Percentiles rank a stretch among this genome's conserved stretches.
Evolutionary conservation across 768 basidiomycete species (phyloP).

Genomic region (Tremella yokohamensis): DNA sequence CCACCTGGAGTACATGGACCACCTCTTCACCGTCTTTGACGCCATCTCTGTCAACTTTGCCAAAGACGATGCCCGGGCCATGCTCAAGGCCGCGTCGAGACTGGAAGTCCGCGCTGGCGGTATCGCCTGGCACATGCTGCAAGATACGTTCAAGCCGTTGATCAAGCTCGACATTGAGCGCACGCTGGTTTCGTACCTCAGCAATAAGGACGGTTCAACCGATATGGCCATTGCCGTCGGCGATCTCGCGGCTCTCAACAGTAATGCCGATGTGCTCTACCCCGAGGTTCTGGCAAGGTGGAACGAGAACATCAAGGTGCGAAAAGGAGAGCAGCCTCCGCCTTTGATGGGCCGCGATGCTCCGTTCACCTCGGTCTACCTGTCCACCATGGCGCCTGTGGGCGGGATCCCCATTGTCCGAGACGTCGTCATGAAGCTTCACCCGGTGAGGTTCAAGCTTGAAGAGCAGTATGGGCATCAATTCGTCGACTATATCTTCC

Average conservation of each 20-base stretch:
- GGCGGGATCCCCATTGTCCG: conserved; percentile 90
- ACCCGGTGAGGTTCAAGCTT: conserved; percentile 80
- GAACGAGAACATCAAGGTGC: conserved; percentile 54
- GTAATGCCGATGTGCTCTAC: conserved; percentile 74
- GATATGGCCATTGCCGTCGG: conserved; percentile 70
- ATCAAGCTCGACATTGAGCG: conserved; percentile 79
- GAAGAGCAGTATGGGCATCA: conserved; percentile 75
- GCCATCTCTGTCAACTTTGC: conserved; percentile 67
- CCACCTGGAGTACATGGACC: conserved; percentile 67
- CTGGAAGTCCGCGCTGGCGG: conserved; percentile 77
- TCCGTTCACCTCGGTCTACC: conserved; percentile 70
- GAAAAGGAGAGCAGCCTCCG: conserved; percentile 8
- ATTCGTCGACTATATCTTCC: conserved; percentile 85
- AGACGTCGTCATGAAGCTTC: conserved; percentile 71
- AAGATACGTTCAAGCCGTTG: conserved; percentile 64
- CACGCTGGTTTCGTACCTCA: conserved; percentile 77
- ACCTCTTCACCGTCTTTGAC: conserved; percentile 79
- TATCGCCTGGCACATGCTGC: conserved; percentile 89
- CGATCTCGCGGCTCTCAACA: conserved; percentile 80
- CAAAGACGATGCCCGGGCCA: conserved; percentile 66
- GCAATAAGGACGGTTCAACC: conserved; percentile 80
- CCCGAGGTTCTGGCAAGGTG: conserved; percentile 78
- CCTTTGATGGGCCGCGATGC: conserved; percentile 46
- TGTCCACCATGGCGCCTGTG: conserved; percentile 82
- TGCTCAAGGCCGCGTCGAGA: conserved; percentile 70